A percentile compares a stretch with the other conserved stretches of the same genome.
Conservation (phyloP, 2,329 filamentous ascomycete species). For the Aspergillus hiratsukae region DNA sequence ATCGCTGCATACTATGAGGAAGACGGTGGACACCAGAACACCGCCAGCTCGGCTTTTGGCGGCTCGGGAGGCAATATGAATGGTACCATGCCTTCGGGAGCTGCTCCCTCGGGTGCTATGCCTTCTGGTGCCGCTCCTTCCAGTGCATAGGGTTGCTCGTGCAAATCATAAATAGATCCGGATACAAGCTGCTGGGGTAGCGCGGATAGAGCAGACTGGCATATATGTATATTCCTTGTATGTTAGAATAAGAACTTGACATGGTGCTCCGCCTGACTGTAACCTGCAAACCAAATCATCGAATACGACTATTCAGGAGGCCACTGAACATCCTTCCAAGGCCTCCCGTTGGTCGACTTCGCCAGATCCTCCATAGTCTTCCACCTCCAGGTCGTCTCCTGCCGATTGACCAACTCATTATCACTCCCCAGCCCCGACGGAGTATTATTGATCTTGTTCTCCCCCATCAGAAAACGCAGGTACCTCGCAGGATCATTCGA, state of each 20-base stretch:
- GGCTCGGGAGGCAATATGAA: constrained; percentile 4
- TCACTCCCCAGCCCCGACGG: constrained; percentile 20
- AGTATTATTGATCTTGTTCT: constrained; percentile 24
- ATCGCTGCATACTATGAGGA: constrained; percentile 22
- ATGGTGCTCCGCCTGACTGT: background rate
- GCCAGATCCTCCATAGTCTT: constrained; percentile 26
- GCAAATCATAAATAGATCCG: too few species aligned
- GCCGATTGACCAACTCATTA: constrained; percentile 28
- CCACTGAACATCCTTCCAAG: constrained; percentile 18
- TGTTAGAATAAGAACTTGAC: background rate
- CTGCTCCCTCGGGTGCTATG: constrained; percentile 10
- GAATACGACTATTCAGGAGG: constrained; percentile 4
- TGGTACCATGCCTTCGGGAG: constrained; percentile 4
- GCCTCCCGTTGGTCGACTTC: constrained; percentile 19
- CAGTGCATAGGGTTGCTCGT: background rate
- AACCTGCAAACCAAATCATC: background rate
- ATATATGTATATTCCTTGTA: background rate
- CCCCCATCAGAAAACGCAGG: constrained; percentile 34
- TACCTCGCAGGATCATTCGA: constrained; percentile 23
- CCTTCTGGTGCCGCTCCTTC: constrained; percentile 9
- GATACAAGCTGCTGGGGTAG: background rate
- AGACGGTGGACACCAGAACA: constrained; percentile 19
- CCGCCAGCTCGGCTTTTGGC: constrained; percentile 11
- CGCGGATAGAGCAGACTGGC: background rate
- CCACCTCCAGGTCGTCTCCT: constrained; percentile 27